Evolutionary conservation across 2,329 filamentous ascomycete genomes (phyloP).

Genomic region (Cercospora nicotianae): DNA sequence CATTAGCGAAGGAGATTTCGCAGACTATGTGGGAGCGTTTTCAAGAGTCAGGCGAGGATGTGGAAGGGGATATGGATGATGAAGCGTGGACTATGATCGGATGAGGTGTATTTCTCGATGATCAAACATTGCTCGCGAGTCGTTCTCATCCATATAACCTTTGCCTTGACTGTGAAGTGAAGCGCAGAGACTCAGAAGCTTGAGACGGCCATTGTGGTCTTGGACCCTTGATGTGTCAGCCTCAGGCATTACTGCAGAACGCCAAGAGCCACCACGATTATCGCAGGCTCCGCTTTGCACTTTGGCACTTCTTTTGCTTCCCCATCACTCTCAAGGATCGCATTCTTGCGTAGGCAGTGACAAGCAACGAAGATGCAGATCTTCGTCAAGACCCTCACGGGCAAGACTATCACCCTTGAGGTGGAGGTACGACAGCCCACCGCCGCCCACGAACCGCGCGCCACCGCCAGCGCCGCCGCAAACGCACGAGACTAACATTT

Average conservation of each 20-base stretch:
- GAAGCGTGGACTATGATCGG: not conserved
- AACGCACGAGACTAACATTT: constrained; percentile 3
- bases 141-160: not conserved
- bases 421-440: constrained; percentile 62
- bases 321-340: constrained; percentile 15
- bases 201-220: not conserved
- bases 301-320: constrained; percentile 7
- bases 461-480: not conserved
- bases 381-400: constrained; percentile 98
- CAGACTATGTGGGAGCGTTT: not conserved
- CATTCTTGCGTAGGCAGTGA: constrained; percentile 12
- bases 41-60: not conserved
- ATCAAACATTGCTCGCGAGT: not conserved
- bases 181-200: not conserved
- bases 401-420: constrained; percentile 99
- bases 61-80: not conserved
- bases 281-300: constrained; percentile 4
- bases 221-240: not conserved
- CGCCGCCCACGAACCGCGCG: constrained; percentile 6
- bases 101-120: not conserved
- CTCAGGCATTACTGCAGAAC: not conserved
- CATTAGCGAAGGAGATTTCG: not conserved
- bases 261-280: constrained; percentile 8
- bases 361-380: constrained; percentile 68
- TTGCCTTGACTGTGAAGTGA: not conserved